Conservation (phyloP, 345 rosid species). For the Barbarea vulgaris region DNA sequence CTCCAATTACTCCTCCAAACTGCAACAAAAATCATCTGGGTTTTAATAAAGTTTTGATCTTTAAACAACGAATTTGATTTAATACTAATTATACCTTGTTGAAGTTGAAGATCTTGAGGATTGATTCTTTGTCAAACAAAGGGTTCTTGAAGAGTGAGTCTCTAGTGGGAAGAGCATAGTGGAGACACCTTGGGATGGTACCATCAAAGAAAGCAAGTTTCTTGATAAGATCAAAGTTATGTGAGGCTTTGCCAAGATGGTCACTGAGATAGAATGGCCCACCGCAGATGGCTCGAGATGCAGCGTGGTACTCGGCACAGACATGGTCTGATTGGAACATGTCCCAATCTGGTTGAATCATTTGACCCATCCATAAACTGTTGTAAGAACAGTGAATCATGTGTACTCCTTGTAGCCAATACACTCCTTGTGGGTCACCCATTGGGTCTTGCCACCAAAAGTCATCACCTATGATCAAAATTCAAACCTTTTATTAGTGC, state of each 20-base stretch:
- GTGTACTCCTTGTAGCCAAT: slow-evolving; percentile 90
- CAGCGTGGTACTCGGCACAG: slow-evolving; percentile 88
- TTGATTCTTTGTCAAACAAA: slow-evolving; percentile 66
- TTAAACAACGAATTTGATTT: neutral
- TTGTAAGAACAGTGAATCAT: slow-evolving; percentile 93
- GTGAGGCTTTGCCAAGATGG: slow-evolving; percentile 55
- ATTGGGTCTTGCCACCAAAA: slow-evolving; percentile 95
- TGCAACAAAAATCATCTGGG: slow-evolving; percentile 21
- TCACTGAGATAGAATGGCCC: slow-evolving; percentile 89
- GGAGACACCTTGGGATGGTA: slow-evolving; percentile 74
- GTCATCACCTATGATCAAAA: slow-evolving; percentile 65
- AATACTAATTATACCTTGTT: slow-evolving; percentile 59
- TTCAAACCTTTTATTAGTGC: neutral
- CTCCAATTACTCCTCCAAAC: slow-evolving; percentile 90
- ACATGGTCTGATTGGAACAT: slow-evolving; percentile 94
- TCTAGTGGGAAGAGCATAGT: slow-evolving; percentile 78
- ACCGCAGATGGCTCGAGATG: slow-evolving; percentile 84
- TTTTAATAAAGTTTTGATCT: neutral
- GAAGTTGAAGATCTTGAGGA: slow-evolving; percentile 88
- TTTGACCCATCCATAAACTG: slow-evolving; percentile 93
- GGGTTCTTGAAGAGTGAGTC: slow-evolving; percentile 89
- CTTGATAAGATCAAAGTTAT: slow-evolving; percentile 73
- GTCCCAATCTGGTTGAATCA: slow-evolving; percentile 95
- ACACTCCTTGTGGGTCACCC: slow-evolving; percentile 88
- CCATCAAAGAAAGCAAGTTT: slow-evolving; percentile 77